Conservation (phyloP, 108 stramenopile species). For the Skeletonema costatum region DNA sequence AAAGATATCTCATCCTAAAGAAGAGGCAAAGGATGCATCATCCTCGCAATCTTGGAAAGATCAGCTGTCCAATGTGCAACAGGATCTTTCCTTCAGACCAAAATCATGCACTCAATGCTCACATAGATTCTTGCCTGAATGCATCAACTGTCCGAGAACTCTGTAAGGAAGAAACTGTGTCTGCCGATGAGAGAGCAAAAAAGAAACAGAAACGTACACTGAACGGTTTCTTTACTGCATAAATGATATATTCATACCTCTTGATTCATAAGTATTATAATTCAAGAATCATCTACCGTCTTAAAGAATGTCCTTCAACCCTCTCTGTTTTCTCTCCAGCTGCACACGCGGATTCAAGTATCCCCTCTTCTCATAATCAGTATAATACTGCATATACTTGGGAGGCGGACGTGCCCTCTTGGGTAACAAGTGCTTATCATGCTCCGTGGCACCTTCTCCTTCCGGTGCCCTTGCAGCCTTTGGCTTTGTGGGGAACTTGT, state of each 20-base stretch:
- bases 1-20: neutral
- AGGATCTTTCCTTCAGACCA: constrained; percentile 22
- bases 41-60: neutral
- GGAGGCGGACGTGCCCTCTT: constrained; percentile 94
- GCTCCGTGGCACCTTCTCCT: constrained; percentile 9
- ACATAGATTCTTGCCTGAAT: constrained; percentile 75
- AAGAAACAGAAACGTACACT: constrained; percentile 42
- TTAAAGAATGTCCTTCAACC: constrained; percentile 43
- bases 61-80: constrained; percentile 58
- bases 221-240: constrained; percentile 54
- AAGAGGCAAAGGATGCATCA: neutral
- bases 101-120: constrained; percentile 61
- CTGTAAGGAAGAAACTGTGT: constrained; percentile 47
- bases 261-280: neutral
- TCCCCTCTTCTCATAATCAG: constrained; percentile 91
- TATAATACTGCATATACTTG: constrained; percentile 93
- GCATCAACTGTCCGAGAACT: constrained; percentile 51
- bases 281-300: neutral
- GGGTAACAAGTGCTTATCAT: constrained; percentile 56
- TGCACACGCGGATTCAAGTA: constrained; percentile 95
- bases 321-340: constrained; percentile 61
- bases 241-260: neutral
- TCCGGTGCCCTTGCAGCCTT: neutral
- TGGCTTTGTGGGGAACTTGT: constrained; percentile 78
- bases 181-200: constrained; percentile 24